phyloP scores from a whole-genome alignment of 1,139 yeast species.

The Blastobotrys capitulatus region DNA sequence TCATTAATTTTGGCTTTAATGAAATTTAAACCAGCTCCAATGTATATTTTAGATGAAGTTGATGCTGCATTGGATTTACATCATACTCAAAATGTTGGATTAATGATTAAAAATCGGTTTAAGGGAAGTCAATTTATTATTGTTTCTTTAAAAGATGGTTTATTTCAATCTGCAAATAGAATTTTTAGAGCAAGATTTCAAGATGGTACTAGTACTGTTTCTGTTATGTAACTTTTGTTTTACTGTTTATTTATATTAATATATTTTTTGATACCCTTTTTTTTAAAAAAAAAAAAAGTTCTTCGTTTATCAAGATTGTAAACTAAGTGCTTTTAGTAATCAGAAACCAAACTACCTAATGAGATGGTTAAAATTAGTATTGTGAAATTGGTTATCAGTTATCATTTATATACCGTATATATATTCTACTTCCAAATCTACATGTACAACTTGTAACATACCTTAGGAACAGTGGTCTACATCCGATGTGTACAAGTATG shows the following conservation, averaged over 20 bases:
- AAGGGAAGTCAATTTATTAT: constrained; percentile 95
- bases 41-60: constrained; percentile 95
- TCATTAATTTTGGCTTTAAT: constrained; percentile 85
- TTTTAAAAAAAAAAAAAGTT: background rate
- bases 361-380: too few relatives aligned
- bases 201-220: constrained; percentile 91
- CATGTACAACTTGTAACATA: too few relatives aligned
- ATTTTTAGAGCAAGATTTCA: constrained; percentile 91
- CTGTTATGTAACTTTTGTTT: constrained; percentile 21
- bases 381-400: too few relatives aligned
- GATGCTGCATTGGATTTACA: constrained; percentile 97
- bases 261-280: background rate
- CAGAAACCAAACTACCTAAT: too few relatives aligned
- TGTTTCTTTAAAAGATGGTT: constrained; percentile 94
- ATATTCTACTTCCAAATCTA: too few relatives aligned
- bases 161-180: constrained; percentile 95
- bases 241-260: background rate
- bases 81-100: constrained; percentile 97
- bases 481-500: too few relatives aligned
- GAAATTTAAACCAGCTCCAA: constrained; percentile 96
- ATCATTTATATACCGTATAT: too few relatives aligned
- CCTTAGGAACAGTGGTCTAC: too few relatives aligned
- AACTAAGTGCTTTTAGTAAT: too few relatives aligned
- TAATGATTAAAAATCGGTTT: constrained; percentile 87
- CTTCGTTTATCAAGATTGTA: too few relatives aligned